Evolutionary conservation across 148 eudicot genomes (phyloP).

Genomic region (Rheum nobile): DNA sequence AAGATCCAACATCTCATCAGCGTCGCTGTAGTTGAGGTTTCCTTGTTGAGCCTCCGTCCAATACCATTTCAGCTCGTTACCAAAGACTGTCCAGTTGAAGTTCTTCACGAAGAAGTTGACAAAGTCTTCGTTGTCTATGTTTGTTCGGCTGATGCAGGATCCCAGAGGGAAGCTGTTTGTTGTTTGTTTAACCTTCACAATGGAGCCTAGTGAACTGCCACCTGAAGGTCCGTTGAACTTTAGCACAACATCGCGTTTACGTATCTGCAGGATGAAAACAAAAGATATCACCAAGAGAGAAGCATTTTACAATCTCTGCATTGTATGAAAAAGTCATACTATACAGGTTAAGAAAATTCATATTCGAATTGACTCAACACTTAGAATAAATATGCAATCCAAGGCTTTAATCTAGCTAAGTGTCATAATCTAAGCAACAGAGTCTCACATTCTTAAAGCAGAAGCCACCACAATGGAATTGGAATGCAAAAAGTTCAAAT

Average conservation of each 20-base stretch:
- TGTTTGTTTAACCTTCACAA: slow-evolving; percentile 51
- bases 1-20: slow-evolving; percentile 66
- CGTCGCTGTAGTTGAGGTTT: slow-evolving; percentile 68
- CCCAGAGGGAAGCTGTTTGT: slow-evolving; percentile 80
- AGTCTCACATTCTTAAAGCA: not conserved
- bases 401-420: not conserved
- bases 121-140: slow-evolving; percentile 84
- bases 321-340: not conserved
- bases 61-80: slow-evolving; percentile 89
- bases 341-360: too few relatives aligned
- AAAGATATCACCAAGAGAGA: not conserved
- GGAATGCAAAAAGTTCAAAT: not conserved
- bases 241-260: slow-evolving; percentile 69
- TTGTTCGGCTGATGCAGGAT: slow-evolving; percentile 57
- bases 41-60: slow-evolving; percentile 88
- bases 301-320: not conserved
- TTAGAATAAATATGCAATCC: not conserved
- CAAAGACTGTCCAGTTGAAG: slow-evolving; percentile 96
- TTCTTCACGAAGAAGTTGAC: slow-evolving; percentile 58
- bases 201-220: slow-evolving; percentile 27
- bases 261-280: slow-evolving; percentile 42
- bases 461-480: too few relatives aligned
- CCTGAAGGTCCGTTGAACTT: slow-evolving; percentile 37
- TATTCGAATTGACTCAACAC: not conserved
- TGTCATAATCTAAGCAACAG: not conserved